Base-by-base conservation (phyloP, 2,329 filamentous ascomycete species). In the Cladorrhinum sp. region DNA sequence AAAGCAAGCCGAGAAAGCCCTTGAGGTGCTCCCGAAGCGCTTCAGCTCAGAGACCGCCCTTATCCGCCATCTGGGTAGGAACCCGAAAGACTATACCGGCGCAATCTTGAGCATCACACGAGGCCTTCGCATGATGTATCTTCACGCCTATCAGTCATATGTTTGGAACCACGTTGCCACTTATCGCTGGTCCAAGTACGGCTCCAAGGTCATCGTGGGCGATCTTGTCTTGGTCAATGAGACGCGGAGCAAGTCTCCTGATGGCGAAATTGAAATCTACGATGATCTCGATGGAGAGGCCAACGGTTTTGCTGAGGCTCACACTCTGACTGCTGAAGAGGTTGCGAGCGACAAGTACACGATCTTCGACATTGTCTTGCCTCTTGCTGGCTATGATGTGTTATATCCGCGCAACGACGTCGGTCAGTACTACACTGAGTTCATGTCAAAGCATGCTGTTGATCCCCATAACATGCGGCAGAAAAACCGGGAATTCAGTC, bases 81-180 rank as follows among this genome's bases (percentile, higher is more conserved):
- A 58, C 75, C 77, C 49, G 71, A 75, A 59, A 49, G 94, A 99
- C 75, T 95, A 86, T 72, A 82, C 91, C 62, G 93, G 93, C 23
- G 92, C 95, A 0, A 76, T 99, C 56, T 84, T 89, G 71, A 82
- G 84, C 58, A 93, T 99, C 64, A 90, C 89, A 23, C 84, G 93
- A 18, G 91, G 90, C 54, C 80, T 98, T 68, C 86, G 92, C 49
- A 85, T 92, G 61, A 97, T 99, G 90, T 99, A 98, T 72, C 88
- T 96, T 16, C 95, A 99, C 73, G 94, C 95, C 4, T 98, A 97
- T 75, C 95, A 99, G 74, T 96, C 91, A 5, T 84, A 92, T 39
- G 87, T 99, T 8, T 99, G 94, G 94, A 99, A 99, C 76, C 85
- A 86, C 66, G 90, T 86, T 12, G 91, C 86, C 1, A 92, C 90